A percentile compares a stretch with the other conserved stretches of the same genome.
These are phyloP conservation scores for Cytospora paraplurivora DNA, from an alignment of 2,329 filamentous ascomycete species.

Conservation along the genomic window DNA sequence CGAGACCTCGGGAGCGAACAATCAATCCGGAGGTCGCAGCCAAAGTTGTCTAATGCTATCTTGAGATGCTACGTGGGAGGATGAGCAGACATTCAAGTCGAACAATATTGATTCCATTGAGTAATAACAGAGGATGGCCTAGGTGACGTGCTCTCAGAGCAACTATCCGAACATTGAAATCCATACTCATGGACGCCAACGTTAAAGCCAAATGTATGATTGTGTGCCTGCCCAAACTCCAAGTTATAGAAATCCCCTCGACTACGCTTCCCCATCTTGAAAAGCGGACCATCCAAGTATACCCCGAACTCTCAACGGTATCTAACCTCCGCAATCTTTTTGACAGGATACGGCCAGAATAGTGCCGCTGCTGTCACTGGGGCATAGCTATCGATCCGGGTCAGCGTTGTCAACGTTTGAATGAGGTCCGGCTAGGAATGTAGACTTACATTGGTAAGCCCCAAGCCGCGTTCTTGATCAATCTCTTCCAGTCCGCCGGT, in stretches of 20 bases:
- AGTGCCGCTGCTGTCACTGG: slow-evolving; percentile 15
- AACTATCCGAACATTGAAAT: no score
- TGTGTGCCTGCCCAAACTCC: not conserved
- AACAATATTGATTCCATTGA: no score
- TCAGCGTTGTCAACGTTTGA: not conserved
- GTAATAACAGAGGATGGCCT: no score
- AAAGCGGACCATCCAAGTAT: not conserved
- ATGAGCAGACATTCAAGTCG: no score
- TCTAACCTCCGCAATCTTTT: slow-evolving; percentile 10
- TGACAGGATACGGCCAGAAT: slow-evolving; percentile 14
- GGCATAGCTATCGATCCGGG: not conserved
- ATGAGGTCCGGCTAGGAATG: not conserved
- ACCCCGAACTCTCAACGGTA: not conserved
- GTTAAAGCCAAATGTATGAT: no score
- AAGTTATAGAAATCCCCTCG: not conserved
- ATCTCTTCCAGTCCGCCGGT: slow-evolving; percentile 9
- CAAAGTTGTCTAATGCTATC: no score
- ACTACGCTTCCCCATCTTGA: no score
- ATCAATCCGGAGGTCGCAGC: no score
- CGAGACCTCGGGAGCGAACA: no score
- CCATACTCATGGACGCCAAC: no score
- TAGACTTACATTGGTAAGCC: slow-evolving; percentile 11
- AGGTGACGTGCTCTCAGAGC: no score
- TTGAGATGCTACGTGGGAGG: no score
- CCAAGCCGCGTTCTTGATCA: slow-evolving; percentile 5